phyloP scores from a whole-genome alignment of 441 rosid species.

The Jatropha multifida region DNA sequence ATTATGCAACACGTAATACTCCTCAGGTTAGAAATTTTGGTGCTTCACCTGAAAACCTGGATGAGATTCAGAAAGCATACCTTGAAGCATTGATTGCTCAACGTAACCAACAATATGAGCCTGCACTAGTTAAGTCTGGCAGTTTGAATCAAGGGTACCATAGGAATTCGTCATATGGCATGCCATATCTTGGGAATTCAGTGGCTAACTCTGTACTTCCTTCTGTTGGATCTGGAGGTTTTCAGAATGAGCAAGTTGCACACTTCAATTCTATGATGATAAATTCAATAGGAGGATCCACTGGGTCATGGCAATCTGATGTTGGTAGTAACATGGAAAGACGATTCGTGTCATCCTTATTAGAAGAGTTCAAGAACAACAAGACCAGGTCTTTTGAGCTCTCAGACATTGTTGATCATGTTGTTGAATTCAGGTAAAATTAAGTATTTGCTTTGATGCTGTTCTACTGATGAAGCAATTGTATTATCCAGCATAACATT shows the following conservation, averaged over 20 bases:
- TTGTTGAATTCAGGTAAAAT: constrained; percentile 80
- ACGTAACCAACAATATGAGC: constrained; percentile 64
- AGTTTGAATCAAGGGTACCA: constrained; percentile 47
- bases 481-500: constrained; percentile 18
- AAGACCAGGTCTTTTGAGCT: constrained; percentile 72
- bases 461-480: constrained; percentile 12
- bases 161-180: constrained; percentile 54
- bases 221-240: constrained; percentile 54
- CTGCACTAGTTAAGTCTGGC: constrained; percentile 47
- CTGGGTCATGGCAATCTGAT: constrained; percentile 56
- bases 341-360: constrained; percentile 48
- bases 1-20: constrained; percentile 37
- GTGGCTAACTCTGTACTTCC: constrained; percentile 50
- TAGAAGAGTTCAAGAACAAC: constrained; percentile 84
- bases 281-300: constrained; percentile 53
- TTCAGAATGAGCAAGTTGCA: constrained; percentile 53
- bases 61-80: constrained; percentile 53
- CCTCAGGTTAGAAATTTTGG: constrained; percentile 46
- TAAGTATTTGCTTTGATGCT: constrained; percentile 18
- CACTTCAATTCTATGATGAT: constrained; percentile 57
- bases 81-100: constrained; percentile 69
- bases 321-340: constrained; percentile 48
- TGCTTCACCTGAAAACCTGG: constrained; percentile 46
- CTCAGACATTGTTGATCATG: constrained; percentile 65
- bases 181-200: constrained; percentile 47